Evolutionary conservation across 2,329 filamentous ascomycete species (phyloP).

Genomic region (Lasiodiplodia sp.): DNA sequence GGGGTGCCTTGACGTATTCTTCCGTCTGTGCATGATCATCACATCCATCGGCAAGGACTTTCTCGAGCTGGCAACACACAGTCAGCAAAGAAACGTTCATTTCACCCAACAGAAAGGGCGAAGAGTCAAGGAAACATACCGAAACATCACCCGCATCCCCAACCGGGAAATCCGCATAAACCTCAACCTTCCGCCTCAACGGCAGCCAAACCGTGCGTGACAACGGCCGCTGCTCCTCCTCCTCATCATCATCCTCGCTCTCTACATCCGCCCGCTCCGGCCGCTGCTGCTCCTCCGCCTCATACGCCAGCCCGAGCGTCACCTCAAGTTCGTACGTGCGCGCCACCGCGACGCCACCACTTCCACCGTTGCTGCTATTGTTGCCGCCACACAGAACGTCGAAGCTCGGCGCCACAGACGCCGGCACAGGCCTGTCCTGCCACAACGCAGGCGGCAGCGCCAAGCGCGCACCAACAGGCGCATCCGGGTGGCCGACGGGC

Average conservation of each 20-base stretch:
- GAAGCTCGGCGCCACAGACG: constrained; percentile 17
- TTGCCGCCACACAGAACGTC: background rate
- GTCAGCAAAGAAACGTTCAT: background rate
- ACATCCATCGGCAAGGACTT: background rate
- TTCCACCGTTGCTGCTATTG: background rate
- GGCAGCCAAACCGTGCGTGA: constrained; percentile 16
- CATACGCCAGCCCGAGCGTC: constrained; percentile 19
- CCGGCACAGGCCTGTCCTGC: constrained; percentile 1
- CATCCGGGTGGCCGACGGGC: constrained; percentile 4
- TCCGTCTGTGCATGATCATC: background rate
- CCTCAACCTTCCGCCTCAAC: background rate
- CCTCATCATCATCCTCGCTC: background rate
- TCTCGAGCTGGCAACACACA: background rate
- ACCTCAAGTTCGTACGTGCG: constrained; percentile 16
- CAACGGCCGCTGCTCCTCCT: too few relatives aligned
- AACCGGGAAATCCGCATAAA: constrained; percentile 15
- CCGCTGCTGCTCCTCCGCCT: background rate
- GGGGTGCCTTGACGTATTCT: background rate
- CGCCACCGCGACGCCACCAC: background rate
- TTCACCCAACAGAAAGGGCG: background rate
- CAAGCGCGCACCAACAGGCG: background rate
- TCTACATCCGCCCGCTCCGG: background rate
- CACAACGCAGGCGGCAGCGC: constrained; percentile 3
- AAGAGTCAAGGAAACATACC: background rate
- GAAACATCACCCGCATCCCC: background rate